A percentile compares a stretch with the other conserved stretches of the same genome.
These are phyloP conservation scores for Quaeritorhiza haematococci DNA, from an alignment of 371 early-diverging fungal genomes.

Conservation along the genomic window DNA sequence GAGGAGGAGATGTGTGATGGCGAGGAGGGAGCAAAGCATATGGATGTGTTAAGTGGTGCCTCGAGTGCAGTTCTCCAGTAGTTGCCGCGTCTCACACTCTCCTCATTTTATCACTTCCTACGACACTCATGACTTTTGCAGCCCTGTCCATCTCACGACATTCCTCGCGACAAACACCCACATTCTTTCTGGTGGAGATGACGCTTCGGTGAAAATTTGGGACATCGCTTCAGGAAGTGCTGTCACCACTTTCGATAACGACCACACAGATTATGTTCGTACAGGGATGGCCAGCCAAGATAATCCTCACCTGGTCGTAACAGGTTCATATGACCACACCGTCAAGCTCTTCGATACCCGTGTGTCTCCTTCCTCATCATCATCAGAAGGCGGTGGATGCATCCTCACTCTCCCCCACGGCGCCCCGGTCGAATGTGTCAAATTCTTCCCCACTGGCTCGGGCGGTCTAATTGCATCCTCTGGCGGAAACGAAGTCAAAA, in stretches of 20 bases:
- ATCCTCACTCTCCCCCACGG: constrained; percentile 78
- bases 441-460: constrained; percentile 81
- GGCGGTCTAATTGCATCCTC: constrained; percentile 77
- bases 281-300: constrained; percentile 64
- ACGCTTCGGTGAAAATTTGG: constrained; percentile 86
- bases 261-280: constrained; percentile 84
- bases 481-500: constrained; percentile 58
- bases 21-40: too few species aligned
- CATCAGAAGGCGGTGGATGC: constrained; percentile 63
- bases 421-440: constrained; percentile 80
- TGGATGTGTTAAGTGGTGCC: too few species aligned
- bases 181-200: constrained; percentile 84
- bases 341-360: constrained; percentile 88
- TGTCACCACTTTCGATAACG: constrained; percentile 69
- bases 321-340: constrained; percentile 94
- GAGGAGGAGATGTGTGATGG: too few species aligned
- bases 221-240: constrained; percentile 83
- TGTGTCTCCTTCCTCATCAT: too few species aligned
- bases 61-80: too few species aligned
- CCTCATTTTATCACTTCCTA: too few species aligned
- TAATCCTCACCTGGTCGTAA: constrained; percentile 69
- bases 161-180: constrained; percentile 76
- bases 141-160: constrained; percentile 75
- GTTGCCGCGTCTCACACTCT: too few species aligned
- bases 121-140: constrained; percentile 21